Base-by-base conservation (phyloP, 2,329 filamentous ascomycete species). In the Corynespora cassiicola region DNA sequence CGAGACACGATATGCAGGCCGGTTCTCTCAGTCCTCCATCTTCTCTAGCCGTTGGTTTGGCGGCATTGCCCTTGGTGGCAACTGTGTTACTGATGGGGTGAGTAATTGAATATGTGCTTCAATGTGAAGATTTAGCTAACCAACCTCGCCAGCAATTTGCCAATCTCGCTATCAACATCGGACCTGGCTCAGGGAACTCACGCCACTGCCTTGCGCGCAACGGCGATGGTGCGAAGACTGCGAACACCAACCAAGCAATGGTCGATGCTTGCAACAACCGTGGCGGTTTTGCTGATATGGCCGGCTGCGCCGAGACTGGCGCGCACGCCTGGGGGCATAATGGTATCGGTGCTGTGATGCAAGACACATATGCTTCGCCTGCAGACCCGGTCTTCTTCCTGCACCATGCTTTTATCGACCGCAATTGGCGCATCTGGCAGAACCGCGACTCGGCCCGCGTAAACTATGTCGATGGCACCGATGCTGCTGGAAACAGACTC, bases 391-490 rank as follows among this genome's bases (percentile, higher is more conserved):
- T 68, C 42, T 79, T 79, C 63, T 79, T 65, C 56, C 62, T 75
- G 23, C 75, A 78, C 60, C 75, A 79, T 47, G 69, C 58, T 11
- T 72, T 73, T 55, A 69, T 79, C 32, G 76, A 79, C 58, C 70
- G 74, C 29, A 66, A 72, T 27, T 78, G 69, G 66, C 75, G 73
- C 66, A 73, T 76, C 44, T 79, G 75, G 75, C 75, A 78, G 55
- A 64, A 64, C 54, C 26, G 27, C 17, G 47, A 62, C 43, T 41
- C 36, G 12, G 36, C 44, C 5, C 61, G 63, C 39, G 22, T 50
- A 4, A 49, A 26, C 16, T 52, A 31, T 28, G 70, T 79, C 45
- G 58, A 62, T 24, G 76, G 75, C 3, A 73, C 67, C 7, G 70
- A 64, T 26, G 18, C 16, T 6, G 27, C 20, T 6, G 58, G 58